A percentile compares a stretch with the other conserved stretches of the same genome.
Conservation (phyloP, 1,284 basidiomycete species). For the Hymenochaete sp. region DNA sequence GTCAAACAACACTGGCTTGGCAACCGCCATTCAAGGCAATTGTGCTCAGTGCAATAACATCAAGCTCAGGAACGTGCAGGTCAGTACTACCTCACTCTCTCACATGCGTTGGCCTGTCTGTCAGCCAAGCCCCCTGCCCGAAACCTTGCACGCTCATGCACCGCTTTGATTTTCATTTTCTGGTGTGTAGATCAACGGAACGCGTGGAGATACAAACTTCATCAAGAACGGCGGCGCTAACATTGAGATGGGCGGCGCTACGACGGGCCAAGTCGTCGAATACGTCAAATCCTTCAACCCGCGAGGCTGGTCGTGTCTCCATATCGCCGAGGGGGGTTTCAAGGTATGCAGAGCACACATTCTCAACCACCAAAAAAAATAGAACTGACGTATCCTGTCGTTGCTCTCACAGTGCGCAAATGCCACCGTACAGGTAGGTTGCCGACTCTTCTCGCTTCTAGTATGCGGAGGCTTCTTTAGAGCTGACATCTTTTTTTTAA, state of each 20-base stretch:
- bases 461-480: too few relatives aligned
- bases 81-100: too few relatives aligned
- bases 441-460: too few relatives aligned
- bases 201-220: conserved; percentile 43
- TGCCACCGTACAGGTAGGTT: conserved; percentile 31
- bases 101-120: too few relatives aligned
- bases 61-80: conserved; percentile 65
- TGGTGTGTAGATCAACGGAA: conserved; percentile 53
- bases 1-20: conserved; percentile 49
- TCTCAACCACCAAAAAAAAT: too few relatives aligned
- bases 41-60: conserved; percentile 49
- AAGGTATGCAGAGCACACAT: conserved; percentile 18
- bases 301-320: conserved; percentile 67
- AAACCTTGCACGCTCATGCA: not conserved
- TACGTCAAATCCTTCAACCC: conserved; percentile 64
- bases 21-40: conserved; percentile 61
- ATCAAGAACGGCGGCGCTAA: conserved; percentile 58
- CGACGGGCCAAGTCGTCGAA: conserved; percentile 58
- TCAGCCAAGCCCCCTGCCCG: too few relatives aligned
- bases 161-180: not conserved
- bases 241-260: conserved; percentile 71
- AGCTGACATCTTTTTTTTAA: not conserved
- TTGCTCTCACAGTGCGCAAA: conserved; percentile 45
- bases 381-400: not conserved
- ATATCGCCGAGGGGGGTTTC: conserved; percentile 56